Evolutionary conservation across 495 filamentous ascomycete species (phyloP).

Genomic region (Barbatosphaeria neglecta): DNA sequence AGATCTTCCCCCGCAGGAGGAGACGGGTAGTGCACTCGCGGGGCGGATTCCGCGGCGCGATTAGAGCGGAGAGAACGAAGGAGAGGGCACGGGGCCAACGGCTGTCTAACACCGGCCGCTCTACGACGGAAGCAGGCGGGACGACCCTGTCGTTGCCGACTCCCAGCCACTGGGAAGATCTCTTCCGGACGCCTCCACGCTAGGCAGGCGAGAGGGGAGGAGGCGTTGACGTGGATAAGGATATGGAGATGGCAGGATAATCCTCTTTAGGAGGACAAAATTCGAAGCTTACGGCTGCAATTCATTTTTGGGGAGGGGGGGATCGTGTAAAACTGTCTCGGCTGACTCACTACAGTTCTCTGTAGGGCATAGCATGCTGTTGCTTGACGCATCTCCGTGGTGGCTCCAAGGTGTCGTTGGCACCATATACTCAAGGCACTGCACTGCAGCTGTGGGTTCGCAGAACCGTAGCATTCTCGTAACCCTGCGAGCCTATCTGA

Average conservation of each 20-base stretch:
- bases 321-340: too few species aligned
- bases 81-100: conserved; percentile 1
- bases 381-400: too few species aligned
- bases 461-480: too few species aligned
- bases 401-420: too few species aligned
- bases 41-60: conserved; percentile 6
- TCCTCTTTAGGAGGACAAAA: too few species aligned
- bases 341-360: too few species aligned
- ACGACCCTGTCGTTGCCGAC: conserved; percentile 17
- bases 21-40: conserved; percentile 7
- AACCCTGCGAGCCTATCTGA: too few species aligned
- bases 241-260: neutral
- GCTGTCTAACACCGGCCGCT: neutral
- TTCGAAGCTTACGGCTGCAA: too few species aligned
- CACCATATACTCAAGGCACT: too few species aligned
- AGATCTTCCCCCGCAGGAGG: conserved; percentile 8
- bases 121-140: neutral
- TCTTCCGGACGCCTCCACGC: neutral
- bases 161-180: conserved; percentile 15
- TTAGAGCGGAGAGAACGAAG: conserved; percentile 12
- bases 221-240: conserved; percentile 7
- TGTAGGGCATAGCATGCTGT: too few species aligned
- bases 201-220: conserved; percentile 5
- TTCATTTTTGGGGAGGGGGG: too few species aligned
- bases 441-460: too few species aligned